These are phyloP conservation scores for Elaphomyces granulatus DNA, from an alignment of 495 filamentous ascomycete genomes.

Conservation along the genomic window DNA sequence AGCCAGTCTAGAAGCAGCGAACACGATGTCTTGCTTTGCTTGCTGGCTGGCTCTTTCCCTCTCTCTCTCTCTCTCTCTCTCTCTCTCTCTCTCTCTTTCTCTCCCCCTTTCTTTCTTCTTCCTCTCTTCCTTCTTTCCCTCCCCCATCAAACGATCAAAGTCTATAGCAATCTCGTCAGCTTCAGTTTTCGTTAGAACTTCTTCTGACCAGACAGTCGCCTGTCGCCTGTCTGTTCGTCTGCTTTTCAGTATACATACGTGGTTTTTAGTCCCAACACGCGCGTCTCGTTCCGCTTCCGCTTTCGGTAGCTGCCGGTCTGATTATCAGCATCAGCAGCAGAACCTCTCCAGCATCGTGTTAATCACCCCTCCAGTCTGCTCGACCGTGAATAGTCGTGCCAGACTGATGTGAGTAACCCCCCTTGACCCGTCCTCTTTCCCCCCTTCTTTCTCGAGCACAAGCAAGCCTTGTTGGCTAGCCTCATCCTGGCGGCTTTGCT, in stretches of 20 bases:
- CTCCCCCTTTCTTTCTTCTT: slow-evolving; percentile 3
- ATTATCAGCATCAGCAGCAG: not conserved
- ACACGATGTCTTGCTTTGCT: too few relatives aligned
- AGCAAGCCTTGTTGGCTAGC: too few relatives aligned
- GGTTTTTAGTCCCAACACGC: not conserved
- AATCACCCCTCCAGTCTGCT: not conserved
- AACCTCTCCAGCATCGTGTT: not conserved
- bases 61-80: slow-evolving; percentile 2
- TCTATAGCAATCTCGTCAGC: slow-evolving; percentile 1
- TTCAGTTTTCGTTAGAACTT: not conserved
- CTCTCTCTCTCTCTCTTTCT: slow-evolving; percentile 4
- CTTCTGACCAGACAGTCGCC: slow-evolving; percentile 6
- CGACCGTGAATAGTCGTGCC: slow-evolving; percentile 2
- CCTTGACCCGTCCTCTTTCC: not conserved
- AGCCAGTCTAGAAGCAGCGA: too few relatives aligned
- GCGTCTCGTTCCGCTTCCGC: not conserved
- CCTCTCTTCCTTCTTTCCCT: slow-evolving; percentile 6
- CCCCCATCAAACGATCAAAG: slow-evolving; percentile 1
- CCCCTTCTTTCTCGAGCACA: not conserved
- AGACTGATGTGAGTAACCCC: slow-evolving; percentile 5
- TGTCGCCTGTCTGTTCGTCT: slow-evolving; percentile 5
- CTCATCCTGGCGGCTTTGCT: not conserved
- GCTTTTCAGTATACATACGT: not conserved
- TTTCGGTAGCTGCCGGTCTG: slow-evolving; percentile 4
- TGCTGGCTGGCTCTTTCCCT: too few relatives aligned